Conservation (phyloP, 352 stramenopile species). For the Phytophthora sansomeana region DNA sequence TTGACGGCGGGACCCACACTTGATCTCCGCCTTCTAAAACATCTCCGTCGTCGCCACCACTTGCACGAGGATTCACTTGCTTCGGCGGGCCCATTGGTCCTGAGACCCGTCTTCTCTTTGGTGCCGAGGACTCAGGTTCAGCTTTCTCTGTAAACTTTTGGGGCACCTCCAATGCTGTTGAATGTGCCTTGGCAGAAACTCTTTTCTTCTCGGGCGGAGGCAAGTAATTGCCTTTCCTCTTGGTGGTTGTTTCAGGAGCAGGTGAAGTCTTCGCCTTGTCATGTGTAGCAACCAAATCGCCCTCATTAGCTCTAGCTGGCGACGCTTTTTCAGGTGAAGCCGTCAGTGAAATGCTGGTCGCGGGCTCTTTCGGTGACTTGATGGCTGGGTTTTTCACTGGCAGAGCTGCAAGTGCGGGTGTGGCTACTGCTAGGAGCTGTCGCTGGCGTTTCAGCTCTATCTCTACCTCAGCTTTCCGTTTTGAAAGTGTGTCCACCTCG, state of each 20-base stretch:
- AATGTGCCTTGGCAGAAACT: neutral
- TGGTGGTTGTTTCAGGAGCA: neutral
- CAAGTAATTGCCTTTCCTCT: conserved; percentile 4
- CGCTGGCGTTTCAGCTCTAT: conserved; percentile 53
- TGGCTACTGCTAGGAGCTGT: conserved; percentile 60
- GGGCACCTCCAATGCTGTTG: conserved; percentile 1
- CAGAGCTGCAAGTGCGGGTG: conserved; percentile 52
- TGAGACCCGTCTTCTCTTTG: conserved; percentile 51
- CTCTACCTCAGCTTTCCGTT: conserved; percentile 42
- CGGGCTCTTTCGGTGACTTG: conserved; percentile 6
- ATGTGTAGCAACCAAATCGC: neutral
- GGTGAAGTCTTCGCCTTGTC: conserved; percentile 1
- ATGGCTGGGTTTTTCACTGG: conserved; percentile 24
- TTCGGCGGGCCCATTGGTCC: conserved; percentile 39
- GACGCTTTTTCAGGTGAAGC: conserved; percentile 1
- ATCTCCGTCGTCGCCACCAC: conserved; percentile 16
- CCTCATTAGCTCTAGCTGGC: neutral
- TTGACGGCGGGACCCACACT: conserved; percentile 79
- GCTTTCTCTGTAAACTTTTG: conserved; percentile 3
- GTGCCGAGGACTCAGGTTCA: neutral
- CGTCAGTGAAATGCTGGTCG: neutral
- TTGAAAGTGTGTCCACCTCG: conserved; percentile 36
- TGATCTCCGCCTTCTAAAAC: conserved; percentile 78
- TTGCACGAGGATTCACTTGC: conserved; percentile 9
- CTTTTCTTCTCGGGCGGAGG: conserved; percentile 6